These are phyloP conservation scores for Euphorbia schlechtendalii DNA, from an alignment of 441 rosid genomes.

Conservation along the genomic window DNA sequence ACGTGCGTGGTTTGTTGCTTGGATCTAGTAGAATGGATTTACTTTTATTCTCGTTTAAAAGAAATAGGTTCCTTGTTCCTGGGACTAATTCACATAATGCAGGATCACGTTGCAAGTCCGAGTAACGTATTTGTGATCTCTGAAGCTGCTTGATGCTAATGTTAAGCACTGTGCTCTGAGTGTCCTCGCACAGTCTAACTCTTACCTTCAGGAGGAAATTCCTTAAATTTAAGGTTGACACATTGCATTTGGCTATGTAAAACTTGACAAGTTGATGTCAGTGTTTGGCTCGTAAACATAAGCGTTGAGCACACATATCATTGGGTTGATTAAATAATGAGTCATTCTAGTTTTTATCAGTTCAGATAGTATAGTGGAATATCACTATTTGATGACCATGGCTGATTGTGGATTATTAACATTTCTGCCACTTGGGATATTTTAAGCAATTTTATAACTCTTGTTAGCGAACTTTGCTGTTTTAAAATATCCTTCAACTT, in stretches of 20 bases:
- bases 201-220: neutral
- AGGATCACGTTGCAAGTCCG: conserved; percentile 7
- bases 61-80: neutral
- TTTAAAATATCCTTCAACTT: neutral
- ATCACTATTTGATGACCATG: neutral
- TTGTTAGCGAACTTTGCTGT: neutral
- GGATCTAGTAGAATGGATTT: neutral
- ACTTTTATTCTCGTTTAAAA: neutral
- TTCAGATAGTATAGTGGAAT: neutral
- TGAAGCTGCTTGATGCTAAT: neutral
- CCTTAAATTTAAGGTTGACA: neutral
- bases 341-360: neutral
- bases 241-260: neutral
- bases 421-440: conserved; percentile 1
- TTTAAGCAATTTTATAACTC: neutral
- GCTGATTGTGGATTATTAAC: neutral
- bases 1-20: neutral
- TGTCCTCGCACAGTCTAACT: neutral
- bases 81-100: neutral
- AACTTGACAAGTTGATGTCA: neutral
- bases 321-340: conserved; percentile 3
- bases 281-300: neutral
- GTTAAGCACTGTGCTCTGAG: neutral
- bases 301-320: neutral
- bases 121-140: neutral